Conservation (phyloP, 1,284 basidiomycete genomes). For the Ustilago lituana region DNA sequence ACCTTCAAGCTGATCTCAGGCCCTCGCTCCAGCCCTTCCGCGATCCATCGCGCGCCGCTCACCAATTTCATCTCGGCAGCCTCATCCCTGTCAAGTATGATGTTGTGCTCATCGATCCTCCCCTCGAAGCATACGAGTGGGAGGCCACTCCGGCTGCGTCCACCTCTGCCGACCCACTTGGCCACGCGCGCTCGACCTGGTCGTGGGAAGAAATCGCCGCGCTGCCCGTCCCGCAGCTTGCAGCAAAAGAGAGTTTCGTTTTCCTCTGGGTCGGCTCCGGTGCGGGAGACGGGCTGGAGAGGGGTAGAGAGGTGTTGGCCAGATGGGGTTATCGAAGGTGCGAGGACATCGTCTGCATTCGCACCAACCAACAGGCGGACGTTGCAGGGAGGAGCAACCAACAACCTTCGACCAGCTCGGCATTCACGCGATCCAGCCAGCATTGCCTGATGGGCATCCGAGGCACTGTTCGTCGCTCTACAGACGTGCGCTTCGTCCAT, state of each 20-base stretch:
- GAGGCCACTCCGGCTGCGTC: slow-evolving; percentile 30
- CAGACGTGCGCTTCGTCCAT: slow-evolving; percentile 94
- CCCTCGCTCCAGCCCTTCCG: slow-evolving; percentile 28
- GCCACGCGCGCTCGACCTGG: slow-evolving; percentile 69
- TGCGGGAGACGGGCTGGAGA: slow-evolving; percentile 87
- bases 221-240: slow-evolving; percentile 82
- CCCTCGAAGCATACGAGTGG: slow-evolving; percentile 71
- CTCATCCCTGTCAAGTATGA: slow-evolving; percentile 80
- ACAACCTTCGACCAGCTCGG: slow-evolving; percentile 37
- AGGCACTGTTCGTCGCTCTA: slow-evolving; percentile 91
- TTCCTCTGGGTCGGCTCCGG: slow-evolving; percentile 97
- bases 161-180: background rate
- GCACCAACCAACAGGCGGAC: slow-evolving; percentile 77
- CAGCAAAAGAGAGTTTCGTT: slow-evolving; percentile 83
- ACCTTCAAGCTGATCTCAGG: slow-evolving; percentile 54
- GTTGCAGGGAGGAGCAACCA: background rate
- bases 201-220: slow-evolving; percentile 84
- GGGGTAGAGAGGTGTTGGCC: slow-evolving; percentile 86
- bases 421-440: slow-evolving; percentile 68
- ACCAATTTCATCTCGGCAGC: slow-evolving; percentile 47
- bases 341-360: slow-evolving; percentile 97
- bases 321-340: slow-evolving; percentile 95
- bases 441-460: slow-evolving; percentile 99
- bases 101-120: slow-evolving; percentile 89
- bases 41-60: slow-evolving; percentile 9